Evolutionary conservation across 208 protist species (phyloP).

Genomic region (Acanthamoeba culbertsoni): DNA sequence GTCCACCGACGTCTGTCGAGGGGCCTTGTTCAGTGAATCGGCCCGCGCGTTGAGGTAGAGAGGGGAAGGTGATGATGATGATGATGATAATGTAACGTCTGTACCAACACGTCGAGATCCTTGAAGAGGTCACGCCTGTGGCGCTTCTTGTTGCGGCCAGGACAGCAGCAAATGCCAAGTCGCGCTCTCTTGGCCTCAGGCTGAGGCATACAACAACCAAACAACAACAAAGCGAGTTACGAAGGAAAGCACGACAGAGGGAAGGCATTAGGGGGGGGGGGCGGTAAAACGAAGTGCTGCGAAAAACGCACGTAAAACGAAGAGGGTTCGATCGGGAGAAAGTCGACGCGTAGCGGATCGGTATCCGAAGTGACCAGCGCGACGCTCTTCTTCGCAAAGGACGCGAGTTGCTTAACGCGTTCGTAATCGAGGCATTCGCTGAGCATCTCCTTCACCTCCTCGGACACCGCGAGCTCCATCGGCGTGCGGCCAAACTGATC

Average conservation of each 20-base stretch:
- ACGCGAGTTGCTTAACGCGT: background rate
- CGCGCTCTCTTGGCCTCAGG: background rate
- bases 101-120: background rate
- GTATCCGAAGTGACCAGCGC: background rate
- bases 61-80: background rate
- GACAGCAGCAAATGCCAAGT: background rate
- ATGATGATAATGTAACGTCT: too few relatives aligned
- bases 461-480: background rate
- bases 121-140: background rate
- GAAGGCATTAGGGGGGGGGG: background rate
- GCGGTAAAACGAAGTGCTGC: background rate
- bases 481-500: conserved; percentile 14
- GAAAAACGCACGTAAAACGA: background rate
- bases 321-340: background rate
- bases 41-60: background rate
- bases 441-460: background rate
- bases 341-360: conserved; percentile 2
- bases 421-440: conserved; percentile 5
- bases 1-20: background rate
- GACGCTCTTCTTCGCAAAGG: background rate
- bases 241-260: background rate
- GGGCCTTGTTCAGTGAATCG: background rate
- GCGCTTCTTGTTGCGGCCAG: conserved; percentile 43
- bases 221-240: background rate
- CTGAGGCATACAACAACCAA: background rate